Conservation (phyloP, 345 rosid genomes). For the Brassica juncea region DNA sequence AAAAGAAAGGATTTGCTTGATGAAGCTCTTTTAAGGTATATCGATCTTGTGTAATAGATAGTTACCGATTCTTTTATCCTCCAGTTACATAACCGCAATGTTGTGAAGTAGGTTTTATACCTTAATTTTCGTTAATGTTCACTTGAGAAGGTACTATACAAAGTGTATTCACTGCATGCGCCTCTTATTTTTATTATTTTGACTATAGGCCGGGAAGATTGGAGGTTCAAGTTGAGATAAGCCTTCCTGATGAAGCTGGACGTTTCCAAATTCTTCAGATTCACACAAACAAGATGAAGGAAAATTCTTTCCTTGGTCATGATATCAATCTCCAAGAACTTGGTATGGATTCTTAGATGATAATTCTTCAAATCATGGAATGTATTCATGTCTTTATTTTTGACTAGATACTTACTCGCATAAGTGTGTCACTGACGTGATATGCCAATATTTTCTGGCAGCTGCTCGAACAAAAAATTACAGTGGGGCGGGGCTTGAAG, state of each 20-base stretch:
- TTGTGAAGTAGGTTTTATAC: conserved; percentile 6
- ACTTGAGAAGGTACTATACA: conserved; percentile 4
- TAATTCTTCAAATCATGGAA: conserved; percentile 15
- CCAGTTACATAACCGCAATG: background rate
- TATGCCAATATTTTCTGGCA: conserved; percentile 40
- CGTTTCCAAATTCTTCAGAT: conserved; percentile 96
- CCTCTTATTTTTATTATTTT: conserved; percentile 9
- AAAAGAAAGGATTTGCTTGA: conserved; percentile 98
- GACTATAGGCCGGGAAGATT: conserved; percentile 84
- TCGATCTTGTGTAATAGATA: conserved; percentile 27
- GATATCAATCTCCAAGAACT: conserved; percentile 87
- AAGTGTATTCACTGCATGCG: conserved; percentile 1
- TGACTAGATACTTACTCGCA: conserved; percentile 12
- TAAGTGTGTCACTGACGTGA: background rate
- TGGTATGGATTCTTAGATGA: conserved; percentile 51
- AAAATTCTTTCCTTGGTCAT: conserved; percentile 85
- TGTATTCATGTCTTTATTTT: background rate
- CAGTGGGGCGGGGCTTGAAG: conserved; percentile 99
- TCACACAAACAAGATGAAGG: conserved; percentile 98
- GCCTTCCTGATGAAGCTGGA: conserved; percentile 98
- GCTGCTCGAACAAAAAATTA: conserved; percentile 98
- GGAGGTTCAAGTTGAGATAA: conserved; percentile 99
- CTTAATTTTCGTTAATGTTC: background rate
- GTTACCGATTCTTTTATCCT: background rate
- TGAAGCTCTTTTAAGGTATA: conserved; percentile 96